These are phyloP conservation scores for Priceomyces melissophilus DNA, from an alignment of 805 yeast species.

Conservation along the genomic window DNA sequence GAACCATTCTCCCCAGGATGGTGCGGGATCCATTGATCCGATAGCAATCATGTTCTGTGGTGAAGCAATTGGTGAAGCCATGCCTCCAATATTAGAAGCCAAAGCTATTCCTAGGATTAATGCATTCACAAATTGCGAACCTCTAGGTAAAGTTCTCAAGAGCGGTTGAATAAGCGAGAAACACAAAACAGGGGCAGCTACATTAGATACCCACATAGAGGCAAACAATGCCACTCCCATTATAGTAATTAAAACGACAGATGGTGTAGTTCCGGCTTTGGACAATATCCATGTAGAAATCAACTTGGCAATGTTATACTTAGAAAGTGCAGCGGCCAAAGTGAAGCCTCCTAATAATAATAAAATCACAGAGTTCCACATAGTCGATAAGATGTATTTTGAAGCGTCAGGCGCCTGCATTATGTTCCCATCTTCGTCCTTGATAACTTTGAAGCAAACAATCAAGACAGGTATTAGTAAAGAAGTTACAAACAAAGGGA, in stretches of 20 bases:
- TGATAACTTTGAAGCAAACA: constrained; percentile 67
- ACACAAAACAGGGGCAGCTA: constrained; percentile 54
- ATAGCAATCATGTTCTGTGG: constrained; percentile 56
- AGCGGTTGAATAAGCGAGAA: constrained; percentile 50
- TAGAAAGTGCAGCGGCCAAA: constrained; percentile 53
- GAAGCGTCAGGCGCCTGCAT: constrained; percentile 44
- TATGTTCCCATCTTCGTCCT: constrained; percentile 46
- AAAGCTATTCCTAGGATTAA: constrained; percentile 47
- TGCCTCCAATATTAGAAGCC: constrained; percentile 52
- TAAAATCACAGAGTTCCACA: constrained; percentile 55
- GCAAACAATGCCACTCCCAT: constrained; percentile 51
- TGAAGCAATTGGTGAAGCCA: constrained; percentile 54
- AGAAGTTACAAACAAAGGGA: constrained; percentile 89
- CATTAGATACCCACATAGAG: constrained; percentile 58
- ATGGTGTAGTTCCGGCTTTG: constrained; percentile 50
- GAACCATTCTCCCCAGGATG: constrained; percentile 58
- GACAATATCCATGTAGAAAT: constrained; percentile 47
- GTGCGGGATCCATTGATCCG: constrained; percentile 49
- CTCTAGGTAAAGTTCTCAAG: constrained; percentile 42
- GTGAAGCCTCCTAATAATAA: constrained; percentile 53
- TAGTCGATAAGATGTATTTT: constrained; percentile 41
- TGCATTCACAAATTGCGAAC: constrained; percentile 38
- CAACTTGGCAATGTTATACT: constrained; percentile 49
- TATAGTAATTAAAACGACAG: constrained; percentile 44
- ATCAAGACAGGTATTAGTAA: constrained; percentile 76